Percentiles rank a stretch among this genome's conserved stretches.
Evolutionary conservation across 2,329 filamentous ascomycete species (phyloP).

Genomic region (Stagonosporopsis vannaccii): DNA sequence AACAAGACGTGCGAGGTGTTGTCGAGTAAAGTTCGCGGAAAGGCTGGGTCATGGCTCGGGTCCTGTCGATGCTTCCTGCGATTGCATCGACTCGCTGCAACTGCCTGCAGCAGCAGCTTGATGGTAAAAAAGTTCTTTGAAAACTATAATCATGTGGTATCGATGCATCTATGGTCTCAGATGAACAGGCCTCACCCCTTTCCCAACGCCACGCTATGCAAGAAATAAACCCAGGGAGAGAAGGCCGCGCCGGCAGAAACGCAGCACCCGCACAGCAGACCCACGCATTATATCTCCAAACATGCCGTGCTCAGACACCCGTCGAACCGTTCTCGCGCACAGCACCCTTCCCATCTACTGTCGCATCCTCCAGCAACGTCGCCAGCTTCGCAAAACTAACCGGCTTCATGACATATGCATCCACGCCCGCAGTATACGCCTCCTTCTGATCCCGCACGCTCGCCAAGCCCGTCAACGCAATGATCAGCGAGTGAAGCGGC

Average conservation of each 20-base stretch:
- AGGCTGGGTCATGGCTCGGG: too few relatives aligned
- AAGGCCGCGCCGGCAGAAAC: neutral
- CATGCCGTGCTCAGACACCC: neutral
- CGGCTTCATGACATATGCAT: conserved; percentile 36
- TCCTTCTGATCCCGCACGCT: conserved; percentile 24
- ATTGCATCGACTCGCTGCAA: too few relatives aligned
- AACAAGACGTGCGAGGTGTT: too few relatives aligned
- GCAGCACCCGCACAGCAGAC: neutral
- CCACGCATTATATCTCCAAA: neutral
- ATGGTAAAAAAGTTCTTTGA: too few relatives aligned
- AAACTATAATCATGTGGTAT: too few relatives aligned
- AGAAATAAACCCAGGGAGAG: neutral
- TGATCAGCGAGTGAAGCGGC: conserved; percentile 4
- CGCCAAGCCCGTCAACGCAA: conserved; percentile 35
- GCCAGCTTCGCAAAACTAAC: conserved; percentile 29
- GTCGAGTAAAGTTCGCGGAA: too few relatives aligned
- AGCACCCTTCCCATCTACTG: neutral
- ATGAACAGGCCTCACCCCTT: neutral
- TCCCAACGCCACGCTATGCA: conserved; percentile 3
- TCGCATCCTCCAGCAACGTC: conserved; percentile 4
- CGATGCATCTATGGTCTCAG: neutral
- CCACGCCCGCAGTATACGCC: conserved; percentile 27
- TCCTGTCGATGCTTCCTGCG: too few relatives aligned
- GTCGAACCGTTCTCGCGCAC: neutral
- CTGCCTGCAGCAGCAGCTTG: too few relatives aligned